Percentiles rank a stretch among this genome's conserved stretches.
Evolutionary conservation across 257 asterid species (phyloP).

Genomic region (Euphrasia confusa): DNA sequence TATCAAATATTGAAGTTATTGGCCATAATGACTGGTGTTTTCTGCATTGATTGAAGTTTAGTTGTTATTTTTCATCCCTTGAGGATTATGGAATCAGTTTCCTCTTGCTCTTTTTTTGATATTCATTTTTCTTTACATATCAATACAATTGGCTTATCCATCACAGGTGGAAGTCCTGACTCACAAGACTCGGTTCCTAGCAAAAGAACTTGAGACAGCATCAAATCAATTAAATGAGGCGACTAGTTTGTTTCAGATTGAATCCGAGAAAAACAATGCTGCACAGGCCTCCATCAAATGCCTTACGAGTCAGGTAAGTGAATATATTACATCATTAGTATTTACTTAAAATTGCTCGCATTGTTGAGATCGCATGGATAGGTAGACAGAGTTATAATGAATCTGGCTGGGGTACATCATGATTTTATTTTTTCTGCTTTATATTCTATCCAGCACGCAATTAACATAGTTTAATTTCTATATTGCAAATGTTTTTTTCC

Average conservation of each 20-base stretch:
- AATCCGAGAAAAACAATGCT: slow-evolving; percentile 44
- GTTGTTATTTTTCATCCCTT: slow-evolving; percentile 12
- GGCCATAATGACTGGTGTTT: background rate
- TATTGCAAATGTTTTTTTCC: slow-evolving; percentile 8
- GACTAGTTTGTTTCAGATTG: slow-evolving; percentile 34
- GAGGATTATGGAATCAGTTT: background rate
- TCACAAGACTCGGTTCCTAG: slow-evolving; percentile 43
- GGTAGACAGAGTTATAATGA: background rate
- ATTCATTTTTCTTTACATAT: background rate
- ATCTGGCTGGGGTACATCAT: background rate
- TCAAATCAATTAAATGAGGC: slow-evolving; percentile 43
- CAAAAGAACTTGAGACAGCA: slow-evolving; percentile 50
- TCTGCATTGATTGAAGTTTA: background rate
- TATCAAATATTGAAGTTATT: background rate
- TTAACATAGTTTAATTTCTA: slow-evolving; percentile 3
- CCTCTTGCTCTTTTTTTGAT: background rate
- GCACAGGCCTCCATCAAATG: slow-evolving; percentile 53
- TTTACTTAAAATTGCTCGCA: slow-evolving; percentile 11
- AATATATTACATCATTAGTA: background rate
- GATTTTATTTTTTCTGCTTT: background rate
- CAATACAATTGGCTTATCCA: slow-evolving; percentile 14
- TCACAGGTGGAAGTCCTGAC: slow-evolving; percentile 55
- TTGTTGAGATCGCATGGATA: background rate
- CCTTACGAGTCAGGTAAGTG: slow-evolving; percentile 49
- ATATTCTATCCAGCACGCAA: slow-evolving; percentile 5